These are phyloP conservation scores for Coprinopsis cinerea DNA, from an alignment of 768 basidiomycete species.

Conservation along the genomic window DNA sequence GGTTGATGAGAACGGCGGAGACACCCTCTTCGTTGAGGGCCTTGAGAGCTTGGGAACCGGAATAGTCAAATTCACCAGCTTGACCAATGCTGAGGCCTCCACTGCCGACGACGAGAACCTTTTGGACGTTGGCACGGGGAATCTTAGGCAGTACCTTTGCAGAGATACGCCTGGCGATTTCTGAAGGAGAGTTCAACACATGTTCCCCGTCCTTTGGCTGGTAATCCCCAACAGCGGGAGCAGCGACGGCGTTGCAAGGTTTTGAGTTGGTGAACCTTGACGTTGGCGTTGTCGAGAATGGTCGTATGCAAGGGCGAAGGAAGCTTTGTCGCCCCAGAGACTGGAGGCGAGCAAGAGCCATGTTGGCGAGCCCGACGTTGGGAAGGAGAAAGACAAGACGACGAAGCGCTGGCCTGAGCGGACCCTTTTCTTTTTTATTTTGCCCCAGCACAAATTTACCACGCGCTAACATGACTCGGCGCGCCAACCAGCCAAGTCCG, in stretches of 20 bases:
- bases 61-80: conserved; percentile 99
- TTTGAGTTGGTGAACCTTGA: conserved; percentile 42
- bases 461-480: too few species aligned
- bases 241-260: conserved; percentile 60
- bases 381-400: background rate
- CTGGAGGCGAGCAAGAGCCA: conserved; percentile 40
- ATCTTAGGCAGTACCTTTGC: conserved; percentile 92
- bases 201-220: conserved; percentile 61
- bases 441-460: too few species aligned
- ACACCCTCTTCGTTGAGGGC: conserved; percentile 95
- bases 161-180: conserved; percentile 88
- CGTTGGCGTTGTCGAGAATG: conserved; percentile 38
- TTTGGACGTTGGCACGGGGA: conserved; percentile 85
- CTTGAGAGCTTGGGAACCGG: conserved; percentile 97
- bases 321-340: conserved; percentile 30
- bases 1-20: conserved; percentile 92
- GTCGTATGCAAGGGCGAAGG: conserved; percentile 32
- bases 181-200: conserved; percentile 89
- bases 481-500: too few species aligned
- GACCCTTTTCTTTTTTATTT: too few species aligned
- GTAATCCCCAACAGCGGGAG: conserved; percentile 70
- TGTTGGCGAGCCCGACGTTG: conserved; percentile 11
- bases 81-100: conserved; percentile 97
- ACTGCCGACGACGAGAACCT: conserved; percentile 93
- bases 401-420: background rate